Base-by-base conservation (phyloP, 495 filamentous ascomycete genomes). In the Rhypophila decipiens region DNA sequence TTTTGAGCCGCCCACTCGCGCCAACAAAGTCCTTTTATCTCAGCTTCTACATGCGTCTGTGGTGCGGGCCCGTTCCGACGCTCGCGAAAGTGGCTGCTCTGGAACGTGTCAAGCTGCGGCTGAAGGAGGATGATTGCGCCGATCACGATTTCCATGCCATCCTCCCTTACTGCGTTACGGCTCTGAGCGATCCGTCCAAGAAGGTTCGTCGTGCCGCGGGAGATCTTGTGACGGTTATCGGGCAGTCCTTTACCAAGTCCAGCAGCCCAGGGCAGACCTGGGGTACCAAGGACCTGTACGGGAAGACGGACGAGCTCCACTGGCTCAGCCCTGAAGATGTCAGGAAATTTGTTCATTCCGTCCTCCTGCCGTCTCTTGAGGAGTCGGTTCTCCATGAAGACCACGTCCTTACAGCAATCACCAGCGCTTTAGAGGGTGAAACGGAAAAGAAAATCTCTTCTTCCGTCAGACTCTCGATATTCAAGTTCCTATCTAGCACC, bases 401-500 rank as follows among this genome's bases (percentile, higher is more conserved):
- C 27, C 75, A 90, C 35, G 66, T 91, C 20, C 66, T 71, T 9
- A 74, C 72, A 18, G 71, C 76, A 7, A 56, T 94, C n/a, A 76
- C 76, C 41, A 72, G 69, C 39, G 64, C 69, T 1, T 52, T 89
- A 19, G 73, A 82, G 38, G 71, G 63, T 53, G 62, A 65, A 17
- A 71, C 71, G 23, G 66, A 67, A 11, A 79, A 82, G 47, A 61
- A 60, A 15, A 67, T 24, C 51, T 95, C 8, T 88, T 81, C 82
- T 42, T 60, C 79, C 15, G 58, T 80, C 8, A 79, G 86, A 41
- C 66, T 75, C 1, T 76, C 80, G n/a, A 70, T 91, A 19, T 66
- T 88, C 39, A 71, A 74, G n/a, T 94, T 84, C 61, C 65, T 98
- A 2, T 81, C 80, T 44, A 83, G 80, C 21, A 89, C 96, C 66